phyloP scores from a whole-genome alignment of 768 basidiomycete species.

The Boletus vermiculosoides region DNA sequence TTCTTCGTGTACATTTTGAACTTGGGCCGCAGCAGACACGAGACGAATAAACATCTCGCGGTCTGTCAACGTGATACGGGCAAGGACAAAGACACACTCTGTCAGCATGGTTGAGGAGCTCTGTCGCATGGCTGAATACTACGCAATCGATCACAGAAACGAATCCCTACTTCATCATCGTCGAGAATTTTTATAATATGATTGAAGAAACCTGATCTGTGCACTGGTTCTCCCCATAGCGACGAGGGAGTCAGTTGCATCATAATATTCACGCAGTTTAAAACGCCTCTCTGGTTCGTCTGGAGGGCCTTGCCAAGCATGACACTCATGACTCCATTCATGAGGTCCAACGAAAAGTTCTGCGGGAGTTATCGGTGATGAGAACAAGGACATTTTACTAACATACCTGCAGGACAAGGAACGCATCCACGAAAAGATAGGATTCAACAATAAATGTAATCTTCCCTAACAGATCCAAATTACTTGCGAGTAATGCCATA shows the following conservation, averaged over 20 bases:
- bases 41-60: conserved; percentile 67
- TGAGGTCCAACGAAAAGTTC: conserved; percentile 55
- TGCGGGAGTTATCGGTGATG: conserved; percentile 27
- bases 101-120: conserved; percentile 43
- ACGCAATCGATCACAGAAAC: not conserved
- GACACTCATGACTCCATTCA: conserved; percentile 53
- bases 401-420: conserved; percentile 60
- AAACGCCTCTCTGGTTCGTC: conserved; percentile 60
- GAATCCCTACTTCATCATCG: conserved; percentile 60
- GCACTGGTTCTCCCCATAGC: conserved; percentile 72
- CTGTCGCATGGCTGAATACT: conserved; percentile 22
- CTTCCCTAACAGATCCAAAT: conserved; percentile 73
- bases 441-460: conserved; percentile 68
- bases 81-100: conserved; percentile 70
- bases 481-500: conserved; percentile 57
- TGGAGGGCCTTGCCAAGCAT: conserved; percentile 48
- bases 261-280: conserved; percentile 58
- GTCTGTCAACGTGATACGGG: conserved; percentile 70
- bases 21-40: conserved; percentile 57
- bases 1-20: conserved; percentile 46
- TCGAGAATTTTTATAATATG: conserved; percentile 56
- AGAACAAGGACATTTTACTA: not conserved
- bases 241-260: conserved; percentile 61
- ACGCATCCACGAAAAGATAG: conserved; percentile 73
- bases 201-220: conserved; percentile 71